Evolutionary conservation across 129 eudicot species (phyloP).

Genomic region (Flaveria robusta): DNA sequence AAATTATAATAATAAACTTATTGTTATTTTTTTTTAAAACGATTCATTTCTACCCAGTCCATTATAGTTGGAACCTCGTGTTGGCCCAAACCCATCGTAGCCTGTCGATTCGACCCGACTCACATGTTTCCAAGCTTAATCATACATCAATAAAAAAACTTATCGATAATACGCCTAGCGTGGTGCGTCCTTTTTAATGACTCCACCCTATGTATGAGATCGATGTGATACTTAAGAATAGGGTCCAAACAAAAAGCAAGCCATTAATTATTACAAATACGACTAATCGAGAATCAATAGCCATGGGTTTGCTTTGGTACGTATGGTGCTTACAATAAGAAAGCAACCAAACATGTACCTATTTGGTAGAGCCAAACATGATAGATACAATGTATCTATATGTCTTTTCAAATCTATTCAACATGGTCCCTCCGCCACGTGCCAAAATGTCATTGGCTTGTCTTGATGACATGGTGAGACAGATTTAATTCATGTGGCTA

Average conservation of each 20-base stretch:
- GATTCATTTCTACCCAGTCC: too few species aligned
- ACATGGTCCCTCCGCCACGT: conserved; percentile 9
- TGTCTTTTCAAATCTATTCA: conserved; percentile 2
- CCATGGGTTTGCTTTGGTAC: conserved; percentile 29
- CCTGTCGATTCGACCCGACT: too few species aligned
- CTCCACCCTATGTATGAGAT: background rate
- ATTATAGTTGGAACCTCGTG: too few species aligned
- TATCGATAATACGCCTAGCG: background rate
- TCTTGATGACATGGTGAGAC: conserved; percentile 20
- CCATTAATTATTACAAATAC: background rate
- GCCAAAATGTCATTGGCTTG: background rate
- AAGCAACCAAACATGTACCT: conserved; percentile 29
- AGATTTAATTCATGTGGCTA: conserved; percentile 10
- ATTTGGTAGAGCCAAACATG: conserved; percentile 8
- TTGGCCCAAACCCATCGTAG: too few species aligned
- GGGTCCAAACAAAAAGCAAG: background rate
- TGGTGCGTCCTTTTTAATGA: background rate
- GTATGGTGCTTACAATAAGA: conserved; percentile 24
- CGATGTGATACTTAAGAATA: background rate
- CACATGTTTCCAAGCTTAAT: background rate
- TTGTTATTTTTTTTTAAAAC: too few species aligned
- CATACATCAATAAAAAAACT: background rate
- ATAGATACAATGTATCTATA: conserved; percentile 11
- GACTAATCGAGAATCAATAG: conserved; percentile 4
- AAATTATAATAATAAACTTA: too few species aligned